phyloP scores from a whole-genome alignment of 768 basidiomycete species.

The Myochromella boudieri region DNA sequence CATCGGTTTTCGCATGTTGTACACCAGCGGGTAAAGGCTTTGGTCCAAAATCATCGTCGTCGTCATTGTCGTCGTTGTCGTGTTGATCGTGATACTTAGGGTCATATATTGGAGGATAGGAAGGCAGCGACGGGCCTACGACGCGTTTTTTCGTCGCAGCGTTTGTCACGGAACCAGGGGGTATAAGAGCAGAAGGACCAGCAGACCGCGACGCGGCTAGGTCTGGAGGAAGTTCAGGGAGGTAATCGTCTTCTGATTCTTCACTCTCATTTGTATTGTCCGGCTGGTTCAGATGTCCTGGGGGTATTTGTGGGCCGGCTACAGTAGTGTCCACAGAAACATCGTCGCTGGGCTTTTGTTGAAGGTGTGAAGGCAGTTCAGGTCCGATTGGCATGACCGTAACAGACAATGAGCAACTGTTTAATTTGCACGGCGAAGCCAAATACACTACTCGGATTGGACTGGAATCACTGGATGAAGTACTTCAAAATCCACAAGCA shows the following conservation, averaged over 20 bases:
- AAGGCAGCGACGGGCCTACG: conserved; percentile 56
- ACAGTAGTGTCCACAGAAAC: conserved; percentile 23
- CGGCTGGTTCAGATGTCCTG: conserved; percentile 24
- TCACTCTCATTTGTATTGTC: conserved; percentile 23
- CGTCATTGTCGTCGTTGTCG: conserved; percentile 52
- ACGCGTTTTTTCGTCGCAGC: conserved; percentile 34
- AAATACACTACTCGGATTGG: no score
- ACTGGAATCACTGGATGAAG: no score
- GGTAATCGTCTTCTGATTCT: conserved; percentile 64
- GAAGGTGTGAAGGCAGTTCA: conserved; percentile 51
- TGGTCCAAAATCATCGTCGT: conserved; percentile 85
- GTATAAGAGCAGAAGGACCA: conserved; percentile 17
- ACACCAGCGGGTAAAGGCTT: conserved; percentile 60
- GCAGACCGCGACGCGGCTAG: conserved; percentile 44
- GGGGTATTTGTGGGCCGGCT: conserved; percentile 27
- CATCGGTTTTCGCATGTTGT: conserved; percentile 49
- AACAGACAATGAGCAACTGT: conserved; percentile 5
- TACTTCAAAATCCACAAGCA: no score
- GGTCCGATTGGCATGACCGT: conserved; percentile 46
- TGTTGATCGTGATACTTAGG: conserved; percentile 22
- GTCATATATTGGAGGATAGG: conserved; percentile 34
- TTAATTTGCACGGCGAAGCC: conserved; percentile 7
- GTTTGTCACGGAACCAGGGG: conserved; percentile 12
- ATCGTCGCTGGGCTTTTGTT: conserved; percentile 20
- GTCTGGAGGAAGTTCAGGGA: conserved; percentile 75